Evolutionary conservation across 2,329 filamentous ascomycete species (phyloP).

Genomic region (Hypoxylon sp.): DNA sequence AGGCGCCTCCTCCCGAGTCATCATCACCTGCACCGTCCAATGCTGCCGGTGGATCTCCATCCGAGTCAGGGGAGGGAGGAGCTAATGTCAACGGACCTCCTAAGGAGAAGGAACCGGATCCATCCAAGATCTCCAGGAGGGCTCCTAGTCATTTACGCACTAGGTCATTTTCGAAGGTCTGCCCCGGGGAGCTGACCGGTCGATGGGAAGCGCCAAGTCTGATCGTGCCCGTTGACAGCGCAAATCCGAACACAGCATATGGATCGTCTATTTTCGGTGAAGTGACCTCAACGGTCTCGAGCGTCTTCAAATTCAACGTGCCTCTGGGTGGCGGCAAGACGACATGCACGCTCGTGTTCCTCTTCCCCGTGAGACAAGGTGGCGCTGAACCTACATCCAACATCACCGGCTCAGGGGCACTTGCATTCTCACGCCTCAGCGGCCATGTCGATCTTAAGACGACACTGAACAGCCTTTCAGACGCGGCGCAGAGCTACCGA

Average conservation of each 20-base stretch:
- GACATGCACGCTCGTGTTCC: slow-evolving; percentile 75
- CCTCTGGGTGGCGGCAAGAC: slow-evolving; percentile 67
- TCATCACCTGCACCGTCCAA: background rate
- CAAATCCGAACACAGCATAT: slow-evolving; percentile 62
- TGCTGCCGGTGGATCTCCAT: background rate
- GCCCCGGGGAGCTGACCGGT: slow-evolving; percentile 62
- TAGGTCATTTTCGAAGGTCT: slow-evolving; percentile 44
- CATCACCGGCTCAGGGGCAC: slow-evolving; percentile 62
- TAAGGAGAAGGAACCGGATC: background rate
- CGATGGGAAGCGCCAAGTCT: slow-evolving; percentile 72
- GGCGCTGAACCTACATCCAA: slow-evolving; percentile 63
- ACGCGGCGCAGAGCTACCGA: slow-evolving; percentile 61
- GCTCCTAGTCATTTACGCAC: background rate
- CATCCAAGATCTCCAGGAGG: background rate
- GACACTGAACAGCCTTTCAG: slow-evolving; percentile 68
- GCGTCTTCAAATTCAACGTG: slow-evolving; percentile 80
- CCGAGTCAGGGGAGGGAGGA: background rate
- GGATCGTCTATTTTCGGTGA: slow-evolving; percentile 71
- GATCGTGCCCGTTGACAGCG: slow-evolving; percentile 72
- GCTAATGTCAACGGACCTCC: background rate
- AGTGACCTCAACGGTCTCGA: slow-evolving; percentile 65
- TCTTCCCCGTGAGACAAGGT: slow-evolving; percentile 70
- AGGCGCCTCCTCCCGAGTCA: background rate
- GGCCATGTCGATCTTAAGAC: slow-evolving; percentile 63
- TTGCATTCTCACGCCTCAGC: slow-evolving; percentile 68